A percentile compares a stretch with the other conserved stretches of the same genome.
These are phyloP conservation scores for Penicillium oxalicum DNA, from an alignment of 2,329 filamentous ascomycete species.

Conservation along the genomic window DNA sequence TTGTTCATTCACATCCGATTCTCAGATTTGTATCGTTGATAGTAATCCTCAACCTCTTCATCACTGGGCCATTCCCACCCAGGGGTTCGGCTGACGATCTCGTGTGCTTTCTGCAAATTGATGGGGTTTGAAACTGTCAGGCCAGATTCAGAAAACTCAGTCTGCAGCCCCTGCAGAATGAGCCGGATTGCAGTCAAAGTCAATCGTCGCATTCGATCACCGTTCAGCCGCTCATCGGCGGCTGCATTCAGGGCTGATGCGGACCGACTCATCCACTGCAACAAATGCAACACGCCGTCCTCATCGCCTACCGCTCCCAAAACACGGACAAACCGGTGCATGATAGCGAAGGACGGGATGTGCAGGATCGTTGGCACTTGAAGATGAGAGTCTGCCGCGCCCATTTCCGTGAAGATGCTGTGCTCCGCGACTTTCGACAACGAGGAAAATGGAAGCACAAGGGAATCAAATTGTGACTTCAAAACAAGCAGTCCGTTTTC, in stretches of 20 bases:
- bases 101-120: slow-evolving; percentile 31
- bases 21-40: slow-evolving; percentile 7
- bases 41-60: slow-evolving; percentile 36
- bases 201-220: slow-evolving; percentile 34
- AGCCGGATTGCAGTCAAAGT: slow-evolving; percentile 36
- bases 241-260: slow-evolving; percentile 28
- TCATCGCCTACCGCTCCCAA: slow-evolving; percentile 38
- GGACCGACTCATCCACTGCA: slow-evolving; percentile 39
- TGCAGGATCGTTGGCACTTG: slow-evolving; percentile 29
- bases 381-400: slow-evolving; percentile 10
- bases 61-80: slow-evolving; percentile 40
- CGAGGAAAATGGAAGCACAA: slow-evolving; percentile 27
- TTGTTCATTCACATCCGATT: slow-evolving; percentile 9
- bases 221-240: slow-evolving; percentile 34
- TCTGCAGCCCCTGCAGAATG: slow-evolving; percentile 36
- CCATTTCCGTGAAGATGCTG: slow-evolving; percentile 10
- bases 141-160: slow-evolving; percentile 4
- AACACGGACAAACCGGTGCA: slow-evolving; percentile 40
- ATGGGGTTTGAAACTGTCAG: slow-evolving; percentile 22
- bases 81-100: slow-evolving; percentile 31
- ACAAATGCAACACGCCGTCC: slow-evolving; percentile 34
- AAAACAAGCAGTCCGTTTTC: slow-evolving; percentile 26
- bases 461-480: slow-evolving; percentile 32
- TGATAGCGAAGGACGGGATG: slow-evolving; percentile 33
- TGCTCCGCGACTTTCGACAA: slow-evolving; percentile 19